Evolutionary conservation across 139 green algal species (phyloP), one percentile per base, ranked within the genome.

Genomic region (Eudorina sp.): DNA sequence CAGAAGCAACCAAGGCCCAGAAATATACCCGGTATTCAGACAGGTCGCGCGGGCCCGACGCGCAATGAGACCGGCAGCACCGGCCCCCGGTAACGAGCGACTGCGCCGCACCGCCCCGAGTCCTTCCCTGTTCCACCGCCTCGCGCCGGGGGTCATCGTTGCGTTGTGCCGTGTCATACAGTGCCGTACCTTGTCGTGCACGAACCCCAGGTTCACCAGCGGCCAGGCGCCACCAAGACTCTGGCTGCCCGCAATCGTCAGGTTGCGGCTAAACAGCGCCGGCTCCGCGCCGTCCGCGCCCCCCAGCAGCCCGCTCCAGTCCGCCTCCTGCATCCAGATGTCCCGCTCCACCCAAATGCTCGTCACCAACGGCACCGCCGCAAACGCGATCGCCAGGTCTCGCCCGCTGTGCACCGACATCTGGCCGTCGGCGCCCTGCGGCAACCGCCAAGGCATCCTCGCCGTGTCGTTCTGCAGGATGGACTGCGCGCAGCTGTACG

Each of bases 181-280:
- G 14, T 68, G 34, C 25, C 5, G 68, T 55, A 79, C 70, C 70
- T 83, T 83, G 48, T 23, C 18, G n/a, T 68, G 34, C 29, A 83
- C 46, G 19, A 53, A 83, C 3, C 75, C 75, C n/a, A 83, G 34
- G 46, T 83, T 83, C 5, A 83, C 31, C 51, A 83, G 51, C 53
- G 75, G 75, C 75, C 75, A 83, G 31, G n/a, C n/a, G n/a, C 41
- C 45, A 3, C 48, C 41, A 48, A 83, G 75, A 13, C 13, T 6
- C 1, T 31, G 51, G 31, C 4, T 27, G 14, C 46, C 7, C 16
- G 48, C 7, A 18, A 83, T 66, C 14, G 18, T 48, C 25, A 83
- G 36, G 46, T 69, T 48, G 51, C 46, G 75, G n/a, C n/a, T 69
- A 0, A 83, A 6, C 48, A 48, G 48, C 53, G 8, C 48, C 16